Evolutionary conservation across 2,329 filamentous ascomycete species (phyloP).

Genomic region (Proliferodiscus dingleyae): DNA sequence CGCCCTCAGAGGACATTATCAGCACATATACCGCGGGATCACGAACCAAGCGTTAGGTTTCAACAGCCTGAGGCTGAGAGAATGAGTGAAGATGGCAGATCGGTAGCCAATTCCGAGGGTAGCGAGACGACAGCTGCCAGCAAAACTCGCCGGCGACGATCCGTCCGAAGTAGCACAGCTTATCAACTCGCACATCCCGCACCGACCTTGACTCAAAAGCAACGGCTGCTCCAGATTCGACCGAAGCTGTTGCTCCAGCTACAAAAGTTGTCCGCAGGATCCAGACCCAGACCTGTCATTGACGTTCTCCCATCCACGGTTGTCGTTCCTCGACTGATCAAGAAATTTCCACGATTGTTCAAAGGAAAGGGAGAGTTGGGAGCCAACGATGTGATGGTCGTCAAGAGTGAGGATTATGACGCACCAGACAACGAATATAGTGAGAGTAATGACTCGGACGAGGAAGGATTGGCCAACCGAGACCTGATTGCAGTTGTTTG

Average conservation of each 20-base stretch:
- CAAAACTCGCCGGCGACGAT: slow-evolving; percentile 39
- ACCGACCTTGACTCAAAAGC: slow-evolving; percentile 52
- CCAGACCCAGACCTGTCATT: slow-evolving; percentile 61
- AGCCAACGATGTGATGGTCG: slow-evolving; percentile 64
- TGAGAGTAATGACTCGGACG: slow-evolving; percentile 46
- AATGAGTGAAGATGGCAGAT: slow-evolving; percentile 31
- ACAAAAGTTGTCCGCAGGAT: slow-evolving; percentile 57
- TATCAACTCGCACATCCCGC: slow-evolving; percentile 66
- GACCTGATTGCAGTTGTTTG: slow-evolving; percentile 67
- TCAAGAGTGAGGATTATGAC: slow-evolving; percentile 65
- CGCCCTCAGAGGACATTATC: slow-evolving; percentile 23
- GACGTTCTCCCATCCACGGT: slow-evolving; percentile 70
- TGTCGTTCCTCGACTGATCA: slow-evolving; percentile 53
- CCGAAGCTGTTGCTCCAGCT: slow-evolving; percentile 68
- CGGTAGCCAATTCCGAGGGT: slow-evolving; percentile 28
- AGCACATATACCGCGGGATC: slow-evolving; percentile 18
- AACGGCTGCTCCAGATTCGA: slow-evolving; percentile 55
- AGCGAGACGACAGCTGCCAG: slow-evolving; percentile 22
- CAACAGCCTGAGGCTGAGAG: slow-evolving; percentile 25
- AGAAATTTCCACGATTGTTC: slow-evolving; percentile 60
- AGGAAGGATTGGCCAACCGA: slow-evolving; percentile 44
- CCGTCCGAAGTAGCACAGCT: slow-evolving; percentile 52
- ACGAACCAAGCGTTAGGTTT: slow-evolving; percentile 26
- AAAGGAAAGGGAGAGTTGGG: slow-evolving; percentile 59
- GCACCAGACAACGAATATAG: slow-evolving; percentile 46